Evolutionary conservation across 768 basidiomycete species (phyloP).

Genomic region (Termitomyces sp.): DNA sequence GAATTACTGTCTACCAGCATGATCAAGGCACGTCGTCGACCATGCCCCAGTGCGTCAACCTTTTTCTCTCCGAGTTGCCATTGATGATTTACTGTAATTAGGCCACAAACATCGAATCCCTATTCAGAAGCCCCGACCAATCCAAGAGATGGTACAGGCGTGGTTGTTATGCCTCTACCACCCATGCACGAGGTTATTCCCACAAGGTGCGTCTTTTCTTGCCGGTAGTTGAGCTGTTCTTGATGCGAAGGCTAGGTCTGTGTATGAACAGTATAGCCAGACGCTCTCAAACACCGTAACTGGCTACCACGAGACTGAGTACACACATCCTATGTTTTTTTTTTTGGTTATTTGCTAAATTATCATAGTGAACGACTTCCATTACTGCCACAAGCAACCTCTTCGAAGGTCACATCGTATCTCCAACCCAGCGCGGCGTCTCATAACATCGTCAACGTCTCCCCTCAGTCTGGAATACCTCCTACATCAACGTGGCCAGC

Average conservation of each 20-base stretch:
- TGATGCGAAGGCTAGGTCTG: conserved; percentile 11
- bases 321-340: conserved; percentile 8
- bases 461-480: conserved; percentile 16
- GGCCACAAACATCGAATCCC: conserved; percentile 13
- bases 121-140: conserved; percentile 15
- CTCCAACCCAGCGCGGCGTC: conserved; percentile 17
- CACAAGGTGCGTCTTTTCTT: conserved; percentile 16
- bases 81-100: neutral
- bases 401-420: conserved; percentile 21
- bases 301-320: conserved; percentile 22
- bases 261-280: conserved; percentile 17
- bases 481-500: conserved; percentile 13
- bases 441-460: conserved; percentile 16
- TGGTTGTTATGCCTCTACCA: conserved; percentile 37
- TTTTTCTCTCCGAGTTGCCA: neutral
- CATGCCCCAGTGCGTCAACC: conserved; percentile 27
- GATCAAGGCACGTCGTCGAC: conserved; percentile 3
- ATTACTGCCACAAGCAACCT: conserved; percentile 34
- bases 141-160: conserved; percentile 19
- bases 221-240: neutral
- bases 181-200: conserved; percentile 33
- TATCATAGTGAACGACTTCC: conserved; percentile 46
- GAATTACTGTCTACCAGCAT: conserved; percentile 17
- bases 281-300: conserved; percentile 10
- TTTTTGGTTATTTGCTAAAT: neutral